phyloP scores from a whole-genome alignment of 2,329 filamentous ascomycete genomes.

The Ilyonectria mors-panacis region DNA sequence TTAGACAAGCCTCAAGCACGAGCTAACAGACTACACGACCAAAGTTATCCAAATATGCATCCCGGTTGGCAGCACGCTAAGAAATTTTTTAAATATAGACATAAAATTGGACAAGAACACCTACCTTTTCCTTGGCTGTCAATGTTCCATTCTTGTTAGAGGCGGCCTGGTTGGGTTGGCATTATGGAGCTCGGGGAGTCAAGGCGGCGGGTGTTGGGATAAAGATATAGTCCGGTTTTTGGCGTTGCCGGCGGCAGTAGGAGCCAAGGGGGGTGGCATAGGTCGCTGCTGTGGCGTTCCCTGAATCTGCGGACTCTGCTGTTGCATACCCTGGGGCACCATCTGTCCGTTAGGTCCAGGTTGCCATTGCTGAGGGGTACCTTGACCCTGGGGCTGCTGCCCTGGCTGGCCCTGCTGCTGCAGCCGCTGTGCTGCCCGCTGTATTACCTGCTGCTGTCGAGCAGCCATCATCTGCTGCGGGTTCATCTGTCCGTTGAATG shows the following conservation, averaged over 20 bases:
- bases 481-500: slow-evolving; percentile 72
- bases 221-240: slow-evolving; percentile 70
- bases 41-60: no score
- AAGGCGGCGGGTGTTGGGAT: no score
- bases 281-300: slow-evolving; percentile 80
- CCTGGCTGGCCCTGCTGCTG: slow-evolving; percentile 55
- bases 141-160: no score
- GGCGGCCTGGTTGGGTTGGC: no score
- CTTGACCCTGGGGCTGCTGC: slow-evolving; percentile 49
- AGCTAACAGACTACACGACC: no score
- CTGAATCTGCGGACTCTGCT: slow-evolving; percentile 66
- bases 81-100: no score
- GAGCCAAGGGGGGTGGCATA: slow-evolving; percentile 78
- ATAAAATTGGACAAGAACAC: no score
- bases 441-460: slow-evolving; percentile 57
- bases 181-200: no score
- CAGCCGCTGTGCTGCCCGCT: slow-evolving; percentile 56
- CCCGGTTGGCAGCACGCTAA: no score
- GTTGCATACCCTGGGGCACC: slow-evolving; percentile 58
- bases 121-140: no score
- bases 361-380: slow-evolving; percentile 58
- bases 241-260: slow-evolving; percentile 61
- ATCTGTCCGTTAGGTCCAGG: slow-evolving; percentile 59
- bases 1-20: no score
- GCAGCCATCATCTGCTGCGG: slow-evolving; percentile 72